Percentiles rank a stretch among this genome's conserved stretches.
phyloP scores from a whole-genome alignment of 2,329 filamentous ascomycete species.

The Hypoxylon sp. region DNA sequence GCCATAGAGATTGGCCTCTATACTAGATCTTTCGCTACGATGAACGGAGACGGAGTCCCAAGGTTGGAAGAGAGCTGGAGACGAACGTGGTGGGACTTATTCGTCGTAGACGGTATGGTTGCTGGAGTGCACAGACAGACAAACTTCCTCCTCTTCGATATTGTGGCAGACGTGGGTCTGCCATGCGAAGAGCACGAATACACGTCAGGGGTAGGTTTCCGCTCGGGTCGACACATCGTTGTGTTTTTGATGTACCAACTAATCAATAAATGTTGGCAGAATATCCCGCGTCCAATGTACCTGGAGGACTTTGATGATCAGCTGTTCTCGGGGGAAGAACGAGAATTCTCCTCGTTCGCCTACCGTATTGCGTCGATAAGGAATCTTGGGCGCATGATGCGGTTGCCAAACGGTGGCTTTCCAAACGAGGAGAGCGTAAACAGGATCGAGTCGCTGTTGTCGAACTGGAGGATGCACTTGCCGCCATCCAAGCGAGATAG shows the following conservation, averaged over 20 bases:
- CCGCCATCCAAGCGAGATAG: constrained; percentile 80
- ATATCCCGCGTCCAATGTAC: constrained; percentile 71
- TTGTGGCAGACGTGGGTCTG: constrained; percentile 77
- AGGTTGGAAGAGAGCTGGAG: constrained; percentile 87
- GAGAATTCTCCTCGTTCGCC: constrained; percentile 84
- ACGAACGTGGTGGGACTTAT: constrained; percentile 91
- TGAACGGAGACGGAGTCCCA: constrained; percentile 74
- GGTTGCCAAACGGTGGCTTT: constrained; percentile 66
- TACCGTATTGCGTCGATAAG: constrained; percentile 87
- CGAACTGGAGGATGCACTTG: constrained; percentile 85
- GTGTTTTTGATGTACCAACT: constrained; percentile 10
- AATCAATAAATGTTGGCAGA: constrained; percentile 57
- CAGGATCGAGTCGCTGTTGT: constrained; percentile 67
- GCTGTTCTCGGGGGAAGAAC: constrained; percentile 79
- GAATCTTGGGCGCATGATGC: constrained; percentile 83
- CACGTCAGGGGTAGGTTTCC: constrained; percentile 66
- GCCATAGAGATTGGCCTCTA: constrained; percentile 85
- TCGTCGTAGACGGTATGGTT: constrained; percentile 86
- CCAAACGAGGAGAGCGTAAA: constrained; percentile 68
- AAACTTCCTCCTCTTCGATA: constrained; percentile 77
- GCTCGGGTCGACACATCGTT: neutral
- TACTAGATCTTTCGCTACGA: constrained; percentile 74
- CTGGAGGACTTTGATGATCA: constrained; percentile 82
- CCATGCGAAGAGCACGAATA: constrained; percentile 89
- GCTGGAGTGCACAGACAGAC: constrained; percentile 83